Base-by-base conservation (phyloP, 2,329 filamentous ascomycete genomes). In the Colletotrichum lentis region DNA sequence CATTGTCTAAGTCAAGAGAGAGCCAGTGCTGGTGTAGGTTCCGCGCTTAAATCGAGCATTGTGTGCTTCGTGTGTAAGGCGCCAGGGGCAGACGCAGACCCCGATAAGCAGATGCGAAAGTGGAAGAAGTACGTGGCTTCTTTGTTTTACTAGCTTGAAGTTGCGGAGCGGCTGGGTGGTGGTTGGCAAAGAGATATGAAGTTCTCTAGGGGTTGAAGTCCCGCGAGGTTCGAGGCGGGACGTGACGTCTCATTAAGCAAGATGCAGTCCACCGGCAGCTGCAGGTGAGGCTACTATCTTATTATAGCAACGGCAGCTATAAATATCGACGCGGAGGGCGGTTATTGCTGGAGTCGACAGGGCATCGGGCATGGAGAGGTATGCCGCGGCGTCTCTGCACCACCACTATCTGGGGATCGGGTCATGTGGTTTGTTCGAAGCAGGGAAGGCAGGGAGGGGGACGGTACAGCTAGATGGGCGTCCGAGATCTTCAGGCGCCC, bases 261-360 rank as follows among this genome's bases (percentile, higher is more conserved):
- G 70, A 70, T 76, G 76, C 77, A 77, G 72, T 69, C 73, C 72
- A 72, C 71, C 54, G 72, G 73, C 71, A 74, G 75, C 74, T 79
- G 76, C 77, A 79, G 70, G 74, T 74, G 75, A 77, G 77, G 74
- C 76, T 77, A 72, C 70, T 69, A 39, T 71, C 77, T 76, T 75
- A 77, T 74, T 77, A 77, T 79, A 80, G 77, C 71, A 80, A 74
- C 69, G 69, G 64, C 60, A 68, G 71, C 76, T 75, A 77, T 77
- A 77, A 78, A 77, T 76, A 77, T 73, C 70, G 54, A 60, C 69
- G 50, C 16, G 55, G 56, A 59, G 50, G 46, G 57, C 60, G 52
- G 54, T 43, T 56, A 39, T 37, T 54, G 68, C 24, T 68, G 49
- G 61, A 49, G n/a, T 39, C n/a, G 49, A 62, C 31, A 49, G 56